A percentile compares a stretch with the other conserved stretches of the same genome.
Conservation (phyloP, 495 filamentous ascomycete genomes). For the Neurospora sp. region DNA sequence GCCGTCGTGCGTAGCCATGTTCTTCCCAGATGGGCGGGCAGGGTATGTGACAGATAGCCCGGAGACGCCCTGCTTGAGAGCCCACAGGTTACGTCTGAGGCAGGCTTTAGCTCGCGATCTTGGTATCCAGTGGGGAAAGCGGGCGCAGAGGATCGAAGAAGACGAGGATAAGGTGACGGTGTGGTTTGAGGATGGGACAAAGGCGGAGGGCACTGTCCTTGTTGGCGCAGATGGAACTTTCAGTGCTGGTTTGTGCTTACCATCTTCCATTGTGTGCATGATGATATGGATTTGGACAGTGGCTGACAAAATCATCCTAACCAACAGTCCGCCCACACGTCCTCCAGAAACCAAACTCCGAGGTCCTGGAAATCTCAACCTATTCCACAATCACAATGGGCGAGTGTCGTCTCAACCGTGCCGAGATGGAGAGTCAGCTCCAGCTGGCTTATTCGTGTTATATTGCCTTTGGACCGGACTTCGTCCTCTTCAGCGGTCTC, state of each 20-base stretch:
- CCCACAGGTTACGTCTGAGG: slow-evolving; percentile 30
- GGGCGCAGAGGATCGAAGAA: slow-evolving; percentile 16
- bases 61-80: slow-evolving; percentile 33
- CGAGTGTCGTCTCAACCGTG: slow-evolving; percentile 13
- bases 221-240: slow-evolving; percentile 41
- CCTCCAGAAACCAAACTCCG: slow-evolving; percentile 15
- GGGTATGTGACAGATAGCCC: slow-evolving; percentile 14
- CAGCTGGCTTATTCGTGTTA: slow-evolving; percentile 19
- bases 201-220: slow-evolving; percentile 34
- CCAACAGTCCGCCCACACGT: slow-evolving; percentile 21
- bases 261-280: background rate
- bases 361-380: slow-evolving; percentile 10
- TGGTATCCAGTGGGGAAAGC: slow-evolving; percentile 27
- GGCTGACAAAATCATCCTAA: background rate
- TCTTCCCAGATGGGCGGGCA: slow-evolving; percentile 4
- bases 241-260: slow-evolving; percentile 16
- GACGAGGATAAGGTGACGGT: slow-evolving; percentile 43
- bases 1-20: slow-evolving; percentile 35
- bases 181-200: slow-evolving; percentile 62
- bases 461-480: slow-evolving; percentile 2
- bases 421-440: slow-evolving; percentile 19
- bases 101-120: slow-evolving; percentile 21
- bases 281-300: background rate
- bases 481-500: slow-evolving; percentile 20
- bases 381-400: slow-evolving; percentile 1